Evolutionary conservation across 2,329 filamentous ascomycete species (phyloP), one percentile per base, ranked within the genome.

Genomic region (Fusarium transvaalense): DNA sequence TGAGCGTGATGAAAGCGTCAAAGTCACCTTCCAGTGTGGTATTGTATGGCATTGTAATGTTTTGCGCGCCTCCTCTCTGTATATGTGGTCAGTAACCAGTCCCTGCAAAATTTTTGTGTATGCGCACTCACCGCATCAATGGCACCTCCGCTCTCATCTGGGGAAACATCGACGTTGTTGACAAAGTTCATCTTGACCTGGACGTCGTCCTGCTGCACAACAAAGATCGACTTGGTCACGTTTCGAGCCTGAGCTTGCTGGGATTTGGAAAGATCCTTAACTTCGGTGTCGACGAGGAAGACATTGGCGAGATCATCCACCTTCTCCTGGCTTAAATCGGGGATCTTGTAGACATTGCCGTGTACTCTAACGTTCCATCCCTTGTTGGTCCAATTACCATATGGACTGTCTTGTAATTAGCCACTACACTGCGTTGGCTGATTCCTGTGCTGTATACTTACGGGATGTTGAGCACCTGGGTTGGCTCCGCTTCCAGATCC

Each of bases 271-370:
- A 94, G 83, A 15, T 89, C 78, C 12, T 86, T 77, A 35, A 93
- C 85, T 56, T 84, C 83, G 8, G 86, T 88, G 50, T 85, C 89
- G 61, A 93, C 85, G 12, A 94, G 83, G 78, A 94, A 93, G 32
- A 88, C 77, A 68, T 93, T 89, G 59, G 91, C 90, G 5, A 94
- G 82, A 37, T 89, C 83, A 69, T 94, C 85, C 45, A 94, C 81
- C 70, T 88, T 91, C 34, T 82, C 80, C 69, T 88, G 82, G 2
- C 85, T 86, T 34, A 91, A 89, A 61, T 92, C 86, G 2, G 92
- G 92, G 65, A 91, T 86, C 77, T 93, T 94, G 83, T 90, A 94
- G n/a, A 94, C 89, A 73, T 93, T 93, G 70, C 92, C 92, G 69
- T 91, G 92, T 66, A 94, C 87, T 29, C 91, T 85, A 5, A 94